These are phyloP conservation scores for Hibiscus trionum DNA, from an alignment of 345 rosid genomes.

Conservation along the genomic window DNA sequence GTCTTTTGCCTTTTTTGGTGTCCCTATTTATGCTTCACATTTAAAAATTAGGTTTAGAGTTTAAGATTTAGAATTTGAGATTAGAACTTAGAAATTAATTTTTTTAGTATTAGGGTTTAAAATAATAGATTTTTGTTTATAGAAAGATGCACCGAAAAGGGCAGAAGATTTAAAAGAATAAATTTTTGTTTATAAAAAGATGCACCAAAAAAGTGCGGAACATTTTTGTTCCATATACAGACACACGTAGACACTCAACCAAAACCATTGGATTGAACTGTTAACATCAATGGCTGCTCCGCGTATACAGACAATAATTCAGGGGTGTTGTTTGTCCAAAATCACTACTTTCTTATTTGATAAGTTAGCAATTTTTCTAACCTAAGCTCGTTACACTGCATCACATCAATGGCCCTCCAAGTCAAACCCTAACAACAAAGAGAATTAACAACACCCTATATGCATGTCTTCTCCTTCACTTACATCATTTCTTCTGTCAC, in stretches of 20 bases:
- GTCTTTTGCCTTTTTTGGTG: too few relatives aligned
- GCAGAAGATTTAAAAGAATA: too few relatives aligned
- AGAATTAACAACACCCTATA: neutral
- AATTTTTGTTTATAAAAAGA: too few relatives aligned
- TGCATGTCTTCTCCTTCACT: constrained; percentile 5
- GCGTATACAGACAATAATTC: neutral
- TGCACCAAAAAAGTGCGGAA: too few relatives aligned
- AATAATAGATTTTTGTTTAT: too few relatives aligned
- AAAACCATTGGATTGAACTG: neutral
- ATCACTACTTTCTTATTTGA: constrained; percentile 11
- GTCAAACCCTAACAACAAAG: constrained; percentile 25
- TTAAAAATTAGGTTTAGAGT: too few relatives aligned
- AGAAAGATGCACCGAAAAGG: too few relatives aligned
- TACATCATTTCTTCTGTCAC: constrained; percentile 27
- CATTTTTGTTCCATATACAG: too few relatives aligned
- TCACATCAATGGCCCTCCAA: constrained; percentile 26
- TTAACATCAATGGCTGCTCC: constrained; percentile 3
- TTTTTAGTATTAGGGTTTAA: too few relatives aligned
- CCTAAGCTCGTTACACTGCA: constrained; percentile 32
- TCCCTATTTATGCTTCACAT: too few relatives aligned
- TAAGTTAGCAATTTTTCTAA: constrained; percentile 23
- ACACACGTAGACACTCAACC: neutral
- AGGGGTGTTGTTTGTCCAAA: constrained; percentile 7
- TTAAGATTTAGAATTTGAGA: too few relatives aligned
- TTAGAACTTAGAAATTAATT: too few relatives aligned